Evolutionary conservation across 1,139 yeast species (phyloP).

Genomic region (Taphrina betulina): DNA sequence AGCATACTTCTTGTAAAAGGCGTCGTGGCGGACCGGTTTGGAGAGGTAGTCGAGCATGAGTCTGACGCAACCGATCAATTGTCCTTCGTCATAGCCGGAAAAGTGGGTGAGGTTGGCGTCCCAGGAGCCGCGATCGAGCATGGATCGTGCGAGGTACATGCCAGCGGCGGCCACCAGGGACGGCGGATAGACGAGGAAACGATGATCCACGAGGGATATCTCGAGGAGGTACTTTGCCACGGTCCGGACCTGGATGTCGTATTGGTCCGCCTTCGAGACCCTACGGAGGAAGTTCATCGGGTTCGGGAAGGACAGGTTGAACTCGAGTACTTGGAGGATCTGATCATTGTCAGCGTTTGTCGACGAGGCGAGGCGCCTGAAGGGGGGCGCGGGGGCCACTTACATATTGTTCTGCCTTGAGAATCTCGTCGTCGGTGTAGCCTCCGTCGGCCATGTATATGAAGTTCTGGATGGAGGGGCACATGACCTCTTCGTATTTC

Average conservation of each 20-base stretch:
- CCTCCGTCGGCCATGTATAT: conserved; percentile 86
- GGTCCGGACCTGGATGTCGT: conserved; percentile 88
- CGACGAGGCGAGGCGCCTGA: too few relatives aligned
- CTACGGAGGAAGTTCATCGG: conserved; percentile 93
- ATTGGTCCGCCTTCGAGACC: conserved; percentile 91
- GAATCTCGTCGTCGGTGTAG: conserved; percentile 77
- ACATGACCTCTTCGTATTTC: conserved; percentile 90
- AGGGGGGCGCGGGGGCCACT: too few relatives aligned
- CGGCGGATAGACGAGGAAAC: conserved; percentile 75
- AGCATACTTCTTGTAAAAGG: conserved; percentile 90
- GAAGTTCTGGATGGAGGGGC: conserved; percentile 84
- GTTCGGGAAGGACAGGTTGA: conserved; percentile 83
- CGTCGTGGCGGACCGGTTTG: conserved; percentile 86
- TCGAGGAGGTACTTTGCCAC: conserved; percentile 87
- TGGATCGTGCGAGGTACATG: conserved; percentile 80
- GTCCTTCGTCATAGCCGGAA: conserved; percentile 78
- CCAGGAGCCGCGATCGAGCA: conserved; percentile 62
- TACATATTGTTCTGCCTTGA: conserved; percentile 82
- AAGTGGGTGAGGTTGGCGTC: conserved; percentile 81
- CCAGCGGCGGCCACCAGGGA: conserved; percentile 88
- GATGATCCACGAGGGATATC: conserved; percentile 74
- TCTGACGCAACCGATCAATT: conserved; percentile 68
- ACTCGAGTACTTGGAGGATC: conserved; percentile 63
- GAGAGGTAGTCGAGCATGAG: conserved; percentile 73
- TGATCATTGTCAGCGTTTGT: too few relatives aligned